These are phyloP conservation scores for Arthrinium puccinioides DNA, from an alignment of 2,329 filamentous ascomycete genomes.

Conservation along the genomic window DNA sequence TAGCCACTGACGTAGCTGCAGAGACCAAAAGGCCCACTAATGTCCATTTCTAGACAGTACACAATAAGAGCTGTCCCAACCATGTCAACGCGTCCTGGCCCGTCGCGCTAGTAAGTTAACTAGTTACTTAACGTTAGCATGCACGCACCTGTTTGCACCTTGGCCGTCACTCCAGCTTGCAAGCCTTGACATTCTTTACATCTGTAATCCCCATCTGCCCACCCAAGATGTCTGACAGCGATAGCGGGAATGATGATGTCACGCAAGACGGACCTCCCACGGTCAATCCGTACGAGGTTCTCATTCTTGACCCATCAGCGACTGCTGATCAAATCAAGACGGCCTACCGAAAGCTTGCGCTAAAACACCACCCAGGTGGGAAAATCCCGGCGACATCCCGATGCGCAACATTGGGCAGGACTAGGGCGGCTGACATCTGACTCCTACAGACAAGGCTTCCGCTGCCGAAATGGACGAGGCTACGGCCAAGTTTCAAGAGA, in stretches of 20 bases:
- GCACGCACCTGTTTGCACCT: too few species aligned
- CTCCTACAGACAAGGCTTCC: constrained; percentile 64
- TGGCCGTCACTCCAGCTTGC: too few species aligned
- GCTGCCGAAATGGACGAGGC: constrained; percentile 60
- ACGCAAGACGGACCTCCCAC: constrained; percentile 50
- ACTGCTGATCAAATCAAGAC: constrained; percentile 76
- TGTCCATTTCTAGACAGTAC: too few species aligned
- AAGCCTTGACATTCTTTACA: too few species aligned
- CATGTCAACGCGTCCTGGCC: too few species aligned
- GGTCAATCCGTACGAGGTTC: constrained; percentile 73
- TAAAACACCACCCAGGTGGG: constrained; percentile 79
- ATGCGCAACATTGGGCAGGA: not conserved
- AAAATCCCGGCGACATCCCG: not conserved
- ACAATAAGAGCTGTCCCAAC: too few species aligned
- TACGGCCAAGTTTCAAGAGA: constrained; percentile 75
- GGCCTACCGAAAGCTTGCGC: constrained; percentile 84
- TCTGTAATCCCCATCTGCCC: too few species aligned
- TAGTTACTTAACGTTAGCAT: too few species aligned
- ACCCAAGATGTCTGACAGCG: constrained; percentile 1
- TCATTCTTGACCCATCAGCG: constrained; percentile 64
- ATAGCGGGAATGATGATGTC: constrained; percentile 43
- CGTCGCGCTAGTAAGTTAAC: too few species aligned
- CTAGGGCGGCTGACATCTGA: not conserved
- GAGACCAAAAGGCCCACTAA: too few species aligned
- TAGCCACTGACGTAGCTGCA: too few species aligned